phyloP scores from a whole-genome alignment of 2,329 filamentous ascomycete species.

The Trichoderma sp. region DNA sequence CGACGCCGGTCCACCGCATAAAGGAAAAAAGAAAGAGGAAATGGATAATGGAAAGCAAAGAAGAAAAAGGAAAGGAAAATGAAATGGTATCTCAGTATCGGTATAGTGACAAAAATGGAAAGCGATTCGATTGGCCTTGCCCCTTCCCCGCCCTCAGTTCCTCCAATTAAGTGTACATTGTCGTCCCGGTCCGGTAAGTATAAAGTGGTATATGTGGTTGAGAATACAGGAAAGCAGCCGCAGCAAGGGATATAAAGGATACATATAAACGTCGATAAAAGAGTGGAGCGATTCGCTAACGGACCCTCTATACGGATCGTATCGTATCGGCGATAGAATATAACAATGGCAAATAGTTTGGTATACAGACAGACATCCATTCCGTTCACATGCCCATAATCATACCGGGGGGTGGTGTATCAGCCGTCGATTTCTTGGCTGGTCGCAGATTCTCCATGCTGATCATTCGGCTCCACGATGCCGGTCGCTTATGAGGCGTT shows the following conservation, averaged over 20 bases:
- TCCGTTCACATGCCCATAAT: slow-evolving; percentile 36
- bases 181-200: slow-evolving; percentile 23
- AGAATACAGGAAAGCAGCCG: slow-evolving; percentile 23
- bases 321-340: slow-evolving; percentile 4
- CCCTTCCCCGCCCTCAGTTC: slow-evolving; percentile 4
- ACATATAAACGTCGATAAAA: slow-evolving; percentile 21
- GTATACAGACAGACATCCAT: background rate
- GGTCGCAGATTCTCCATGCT: slow-evolving; percentile 46
- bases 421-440: slow-evolving; percentile 41
- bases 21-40: background rate
- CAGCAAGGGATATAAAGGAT: slow-evolving; percentile 16
- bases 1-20: slow-evolving; percentile 18
- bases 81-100: slow-evolving; percentile 29
- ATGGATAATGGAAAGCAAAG: background rate
- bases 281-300: slow-evolving; percentile 22
- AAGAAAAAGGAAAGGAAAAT: background rate
- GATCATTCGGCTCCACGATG: slow-evolving; percentile 45
- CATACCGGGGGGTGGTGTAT: slow-evolving; percentile 31
- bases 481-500: slow-evolving; percentile 45
- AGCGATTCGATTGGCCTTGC: slow-evolving; percentile 2
- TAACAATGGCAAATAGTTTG: background rate
- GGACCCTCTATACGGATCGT: background rate
- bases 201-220: slow-evolving; percentile 17
- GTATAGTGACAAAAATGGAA: slow-evolving; percentile 26
- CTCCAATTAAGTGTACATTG: slow-evolving; percentile 33